Conservation (phyloP, 1,284 basidiomycete species). For the Fistulinella cinereoalba region DNA sequence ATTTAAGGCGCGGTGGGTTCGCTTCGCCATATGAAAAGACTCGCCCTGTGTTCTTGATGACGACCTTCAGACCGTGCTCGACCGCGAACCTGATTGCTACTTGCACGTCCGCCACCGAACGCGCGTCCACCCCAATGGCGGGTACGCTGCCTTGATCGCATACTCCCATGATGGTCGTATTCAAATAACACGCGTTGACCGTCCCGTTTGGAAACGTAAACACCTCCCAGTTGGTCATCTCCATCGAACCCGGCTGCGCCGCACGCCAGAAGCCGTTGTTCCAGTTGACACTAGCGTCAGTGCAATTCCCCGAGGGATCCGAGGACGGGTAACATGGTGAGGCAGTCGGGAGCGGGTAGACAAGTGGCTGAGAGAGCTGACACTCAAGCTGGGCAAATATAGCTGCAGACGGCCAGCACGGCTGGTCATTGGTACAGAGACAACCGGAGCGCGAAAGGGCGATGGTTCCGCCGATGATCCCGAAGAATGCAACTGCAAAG, state of each 20-base stretch:
- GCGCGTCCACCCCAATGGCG: conserved; percentile 26
- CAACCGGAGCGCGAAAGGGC: neutral
- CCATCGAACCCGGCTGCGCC: neutral
- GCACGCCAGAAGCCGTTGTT: neutral
- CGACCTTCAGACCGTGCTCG: conserved; percentile 41
- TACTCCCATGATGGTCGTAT: conserved; percentile 1
- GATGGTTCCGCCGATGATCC: too few species aligned
- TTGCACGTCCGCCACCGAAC: conserved; percentile 38
- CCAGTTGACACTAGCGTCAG: conserved; percentile 6
- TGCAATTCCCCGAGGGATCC: conserved; percentile 21
- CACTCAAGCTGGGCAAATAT: neutral
- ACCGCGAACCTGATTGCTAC: conserved; percentile 32
- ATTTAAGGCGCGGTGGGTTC: too few species aligned
- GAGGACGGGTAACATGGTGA: conserved; percentile 27
- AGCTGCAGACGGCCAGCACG: neutral
- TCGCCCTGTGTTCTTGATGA: conserved; percentile 50
- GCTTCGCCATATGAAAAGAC: neutral
- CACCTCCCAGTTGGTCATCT: neutral
- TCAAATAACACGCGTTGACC: neutral
- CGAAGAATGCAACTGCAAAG: too few species aligned
- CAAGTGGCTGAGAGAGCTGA: conserved; percentile 33
- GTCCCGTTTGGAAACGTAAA: neutral
- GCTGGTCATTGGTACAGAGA: neutral
- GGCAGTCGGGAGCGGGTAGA: conserved; percentile 26
- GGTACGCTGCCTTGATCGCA: conserved; percentile 20